Base-by-base conservation (phyloP, 106 monocot genomes). In the Hemerocallis citrina region DNA sequence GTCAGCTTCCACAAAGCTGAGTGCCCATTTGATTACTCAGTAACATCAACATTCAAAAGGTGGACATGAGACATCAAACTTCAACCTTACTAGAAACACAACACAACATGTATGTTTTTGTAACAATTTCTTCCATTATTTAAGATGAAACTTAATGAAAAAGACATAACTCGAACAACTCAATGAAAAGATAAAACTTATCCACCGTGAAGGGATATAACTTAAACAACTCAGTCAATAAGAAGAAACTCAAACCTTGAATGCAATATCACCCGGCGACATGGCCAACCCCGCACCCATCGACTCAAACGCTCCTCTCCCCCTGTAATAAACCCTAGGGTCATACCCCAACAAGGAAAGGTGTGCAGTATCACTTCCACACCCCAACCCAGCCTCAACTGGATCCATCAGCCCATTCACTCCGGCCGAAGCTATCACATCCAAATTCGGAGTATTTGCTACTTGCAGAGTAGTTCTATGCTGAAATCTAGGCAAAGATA, bases 261-360 rank as follows among this genome's bases (percentile, higher is more conserved):
- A 96, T 40, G 96, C 96, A 65, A 96, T 96, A 58, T 96, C 87
- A 3, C 96, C 96, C 5, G 96, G 96, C 3, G 87, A 78, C 96
- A 96, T 96, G 51, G 90, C 90, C 72, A 96, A 66, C 15, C 96
- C 96, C 39, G 96, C 87, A 40, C 90, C 96, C 96, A 96, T 96
- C 8, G 96, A 96, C 69, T 96, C 96, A 55, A 91, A 96, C 25
- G 96, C 90, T 42, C 96, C 96, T 47, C 96, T 64, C 25, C 96
- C 96, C 15, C 90, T 75, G 48, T 96, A 96, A 54, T 91, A 96
- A 49, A 84, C 64, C 57, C 90, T 79, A 0, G 96, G 96, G 59
- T 96, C 84, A 70, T 96, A 96, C 2, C 96, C 96, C 41, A 96
- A 62, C 8, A 96, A 34, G 67, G 96, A 96, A 32, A 96, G 84